A percentile compares a stretch with the other conserved stretches of the same genome.
These are phyloP conservation scores for Vanrija sp. DNA, from an alignment of 1,284 basidiomycete genomes.

Conservation along the genomic window DNA sequence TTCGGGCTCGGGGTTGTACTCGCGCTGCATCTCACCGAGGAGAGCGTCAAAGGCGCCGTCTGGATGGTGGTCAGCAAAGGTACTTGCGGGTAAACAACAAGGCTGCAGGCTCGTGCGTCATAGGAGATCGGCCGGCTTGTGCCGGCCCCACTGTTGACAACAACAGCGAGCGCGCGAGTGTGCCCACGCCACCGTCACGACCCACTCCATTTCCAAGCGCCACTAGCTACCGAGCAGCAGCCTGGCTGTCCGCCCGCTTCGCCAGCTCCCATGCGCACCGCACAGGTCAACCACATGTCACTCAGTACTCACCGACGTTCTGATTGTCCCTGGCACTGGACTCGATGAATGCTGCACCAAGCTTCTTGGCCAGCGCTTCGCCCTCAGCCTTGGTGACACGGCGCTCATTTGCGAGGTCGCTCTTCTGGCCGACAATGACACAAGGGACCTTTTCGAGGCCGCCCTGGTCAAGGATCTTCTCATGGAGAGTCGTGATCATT, in stretches of 20 bases:
- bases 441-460: conserved; percentile 87
- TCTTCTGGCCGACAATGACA: conserved; percentile 94
- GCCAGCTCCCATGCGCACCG: no score
- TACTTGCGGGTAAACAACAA: no score
- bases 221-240: no score
- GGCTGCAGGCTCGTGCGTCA: no score
- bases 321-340: conserved; percentile 82
- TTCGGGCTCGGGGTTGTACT: conserved; percentile 47
- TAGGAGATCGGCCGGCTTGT: no score
- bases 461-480: conserved; percentile 95
- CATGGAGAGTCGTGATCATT: conserved; percentile 91
- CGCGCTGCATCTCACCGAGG: conserved; percentile 66
- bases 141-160: neutral
- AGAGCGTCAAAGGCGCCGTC: conserved; percentile 85
- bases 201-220: no score
- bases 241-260: neutral
- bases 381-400: conserved; percentile 74
- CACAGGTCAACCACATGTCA: neutral
- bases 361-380: conserved; percentile 66
- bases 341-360: conserved; percentile 77
- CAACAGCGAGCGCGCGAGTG: neutral
- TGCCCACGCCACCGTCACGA: neutral
- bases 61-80: conserved; percentile 36
- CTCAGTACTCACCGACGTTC: conserved; percentile 72
- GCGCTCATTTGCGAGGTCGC: conserved; percentile 63